Percentiles rank a stretch among this genome's conserved stretches.
Evolutionary conservation across 768 basidiomycete genomes (phyloP).

Genomic region (Filobasidium floriforme): DNA sequence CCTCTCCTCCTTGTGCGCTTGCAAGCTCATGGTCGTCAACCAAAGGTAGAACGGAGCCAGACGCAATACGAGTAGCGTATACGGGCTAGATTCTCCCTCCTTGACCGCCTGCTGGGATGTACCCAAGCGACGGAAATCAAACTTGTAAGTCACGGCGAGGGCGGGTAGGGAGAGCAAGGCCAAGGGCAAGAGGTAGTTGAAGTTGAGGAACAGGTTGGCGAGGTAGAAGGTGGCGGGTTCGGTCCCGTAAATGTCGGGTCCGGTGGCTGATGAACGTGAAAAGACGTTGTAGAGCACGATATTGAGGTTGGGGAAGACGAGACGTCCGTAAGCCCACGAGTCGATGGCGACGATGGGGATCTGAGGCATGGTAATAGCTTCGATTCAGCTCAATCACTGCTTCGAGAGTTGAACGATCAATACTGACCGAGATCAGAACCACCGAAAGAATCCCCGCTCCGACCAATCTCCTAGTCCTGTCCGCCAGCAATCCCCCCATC

Average conservation of each 20-base stretch:
- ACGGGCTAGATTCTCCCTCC: slow-evolving; percentile 56
- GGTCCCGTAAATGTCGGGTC: slow-evolving; percentile 89
- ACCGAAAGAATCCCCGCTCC: slow-evolving; percentile 24
- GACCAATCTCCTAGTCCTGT: slow-evolving; percentile 31
- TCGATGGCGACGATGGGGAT: slow-evolving; percentile 76
- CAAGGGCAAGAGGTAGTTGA: slow-evolving; percentile 76
- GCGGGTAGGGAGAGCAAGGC: slow-evolving; percentile 74
- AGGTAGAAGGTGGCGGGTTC: slow-evolving; percentile 80
- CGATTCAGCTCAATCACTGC: neutral
- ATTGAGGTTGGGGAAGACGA: slow-evolving; percentile 79
- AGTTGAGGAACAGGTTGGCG: slow-evolving; percentile 82
- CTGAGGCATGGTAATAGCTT: slow-evolving; percentile 47
- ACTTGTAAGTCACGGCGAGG: slow-evolving; percentile 61
- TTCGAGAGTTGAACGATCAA: slow-evolving; percentile 36
- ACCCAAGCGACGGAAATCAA: slow-evolving; percentile 65
- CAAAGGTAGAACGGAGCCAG: slow-evolving; percentile 91
- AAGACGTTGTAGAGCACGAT: slow-evolving; percentile 91
- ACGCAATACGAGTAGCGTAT: slow-evolving; percentile 64
- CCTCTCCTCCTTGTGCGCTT: slow-evolving; percentile 96
- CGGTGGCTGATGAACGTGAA: slow-evolving; percentile 54
- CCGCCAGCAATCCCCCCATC: slow-evolving; percentile 21
- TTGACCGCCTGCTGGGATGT: slow-evolving; percentile 53
- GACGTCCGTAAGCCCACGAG: slow-evolving; percentile 73
- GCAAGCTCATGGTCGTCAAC: slow-evolving; percentile 66
- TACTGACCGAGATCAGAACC: slow-evolving; percentile 46